These are phyloP conservation scores for Aureobasidium subglaciale DNA, from an alignment of 2,329 filamentous ascomycete species.

Conservation along the genomic window DNA sequence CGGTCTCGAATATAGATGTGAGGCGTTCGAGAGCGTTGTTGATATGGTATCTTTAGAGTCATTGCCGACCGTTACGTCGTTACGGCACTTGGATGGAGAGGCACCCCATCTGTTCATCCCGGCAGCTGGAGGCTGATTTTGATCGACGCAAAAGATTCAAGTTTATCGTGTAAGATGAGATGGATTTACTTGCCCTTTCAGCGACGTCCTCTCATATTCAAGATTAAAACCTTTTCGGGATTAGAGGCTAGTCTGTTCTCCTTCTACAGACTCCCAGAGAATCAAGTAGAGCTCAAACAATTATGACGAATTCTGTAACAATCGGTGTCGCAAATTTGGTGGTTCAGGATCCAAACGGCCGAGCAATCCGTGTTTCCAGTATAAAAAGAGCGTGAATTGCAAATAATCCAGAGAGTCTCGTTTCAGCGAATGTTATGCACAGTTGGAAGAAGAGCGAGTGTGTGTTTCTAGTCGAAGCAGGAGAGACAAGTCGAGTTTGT, in stretches of 20 bases:
- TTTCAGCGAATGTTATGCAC: background rate
- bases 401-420: background rate
- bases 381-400: background rate
- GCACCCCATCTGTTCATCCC: slow-evolving; percentile 11
- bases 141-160: background rate
- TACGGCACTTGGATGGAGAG: background rate
- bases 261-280: background rate
- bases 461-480: background rate
- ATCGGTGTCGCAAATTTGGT: slow-evolving; percentile 11
- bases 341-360: background rate
- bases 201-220: background rate
- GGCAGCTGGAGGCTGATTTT: background rate
- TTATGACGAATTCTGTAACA: slow-evolving; percentile 11
- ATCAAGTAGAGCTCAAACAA: background rate
- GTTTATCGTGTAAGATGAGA: background rate
- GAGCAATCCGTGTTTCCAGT: background rate
- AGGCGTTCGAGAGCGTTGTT: background rate
- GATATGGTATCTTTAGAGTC: background rate
- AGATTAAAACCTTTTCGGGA: background rate
- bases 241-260: background rate
- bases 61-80: slow-evolving; percentile 4
- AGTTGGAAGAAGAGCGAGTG: background rate
- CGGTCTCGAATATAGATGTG: background rate
- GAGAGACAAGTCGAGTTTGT: background rate
- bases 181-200: background rate